These are phyloP conservation scores for Antrodiella citrinella DNA, from an alignment of 768 basidiomycete genomes.

Conservation along the genomic window DNA sequence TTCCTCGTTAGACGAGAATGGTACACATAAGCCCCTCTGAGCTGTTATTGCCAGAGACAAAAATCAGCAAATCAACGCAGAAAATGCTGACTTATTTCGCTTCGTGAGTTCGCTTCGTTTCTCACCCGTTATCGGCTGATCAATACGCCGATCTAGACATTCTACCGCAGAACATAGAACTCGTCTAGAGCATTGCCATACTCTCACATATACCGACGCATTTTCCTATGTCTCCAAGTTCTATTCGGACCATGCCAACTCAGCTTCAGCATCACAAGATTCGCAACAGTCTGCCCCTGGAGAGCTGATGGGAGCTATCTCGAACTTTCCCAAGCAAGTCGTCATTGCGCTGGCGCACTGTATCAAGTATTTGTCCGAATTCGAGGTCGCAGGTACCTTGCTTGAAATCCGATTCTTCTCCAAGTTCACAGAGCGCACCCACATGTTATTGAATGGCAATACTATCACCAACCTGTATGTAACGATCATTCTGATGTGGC, in stretches of 20 bases:
- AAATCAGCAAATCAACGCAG: conserved; percentile 59
- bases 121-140: not conserved
- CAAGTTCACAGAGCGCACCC: conserved; percentile 64
- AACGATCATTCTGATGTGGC: not conserved
- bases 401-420: conserved; percentile 71
- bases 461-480: conserved; percentile 72
- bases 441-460: conserved; percentile 87
- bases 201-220: conserved; percentile 53
- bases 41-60: conserved; percentile 53
- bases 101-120: conserved; percentile 33
- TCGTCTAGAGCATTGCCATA: conserved; percentile 56
- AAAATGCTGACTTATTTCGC: conserved; percentile 69
- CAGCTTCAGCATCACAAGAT: conserved; percentile 31
- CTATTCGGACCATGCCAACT: conserved; percentile 46
- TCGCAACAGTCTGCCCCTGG: conserved; percentile 31
- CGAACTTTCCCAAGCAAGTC: conserved; percentile 63
- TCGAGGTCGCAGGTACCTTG: conserved; percentile 74
- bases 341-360: conserved; percentile 67
- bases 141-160: conserved; percentile 6
- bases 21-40: conserved; percentile 82
- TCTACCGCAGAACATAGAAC: conserved; percentile 29
- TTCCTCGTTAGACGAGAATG: conserved; percentile 71
- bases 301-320: conserved; percentile 49
- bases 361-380: conserved; percentile 61
- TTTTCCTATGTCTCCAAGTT: conserved; percentile 60